Evolutionary conservation across 495 filamentous ascomycete genomes (phyloP), one percentile per base, ranked within the genome.

Genomic region (Parachaetomium inaequale): DNA sequence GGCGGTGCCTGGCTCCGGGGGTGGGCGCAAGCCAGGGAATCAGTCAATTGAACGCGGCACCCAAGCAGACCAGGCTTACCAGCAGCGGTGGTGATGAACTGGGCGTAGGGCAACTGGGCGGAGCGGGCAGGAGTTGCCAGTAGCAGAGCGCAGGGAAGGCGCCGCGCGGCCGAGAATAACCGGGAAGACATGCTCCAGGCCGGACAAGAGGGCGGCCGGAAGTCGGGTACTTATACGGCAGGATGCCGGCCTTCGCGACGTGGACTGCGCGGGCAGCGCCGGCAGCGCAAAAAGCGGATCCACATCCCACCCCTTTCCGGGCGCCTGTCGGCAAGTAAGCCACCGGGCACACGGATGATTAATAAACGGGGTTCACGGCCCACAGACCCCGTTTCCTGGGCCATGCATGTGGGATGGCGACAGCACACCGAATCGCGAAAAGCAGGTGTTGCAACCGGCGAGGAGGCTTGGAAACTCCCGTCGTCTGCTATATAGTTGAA

Each of bases 131-230:
- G 26, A 31, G 34, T 21, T 2, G 23, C 23, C 8, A 23, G 36
- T 5, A 11, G 17, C 15, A 52, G 34, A 21, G 54, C 5, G 28
- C 17, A 21, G 6, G 55, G 19, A 31, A 47, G 59, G 61, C 51
- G 60, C 28, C 63, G 63, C 26, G 56, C 58, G 54, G 62, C 66
- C 59, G 57, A 49, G 34, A 63, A 63, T 50, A 66, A 19, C 7
- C 58, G 36, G 11, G 51, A 51, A 58, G 63, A 60, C 68, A 71
- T 71, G 19, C 17, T 51, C 55, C 42, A 51, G 42, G 15, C 32
- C 19, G 29, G 40, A 6, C 7, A 21, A 51, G 58, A 42, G 4
- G 11, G 3, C 8, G 23, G 32, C 28, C 15, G 21, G 55, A 29
- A 50, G n/a, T 25, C 26, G 50, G 50, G 25, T 26, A 55, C 55